Percentiles rank a stretch among this genome's conserved stretches.
These are phyloP conservation scores for Gracilaria gracilis DNA, from an alignment of 23 red algal genomes.

Conservation along the genomic window DNA sequence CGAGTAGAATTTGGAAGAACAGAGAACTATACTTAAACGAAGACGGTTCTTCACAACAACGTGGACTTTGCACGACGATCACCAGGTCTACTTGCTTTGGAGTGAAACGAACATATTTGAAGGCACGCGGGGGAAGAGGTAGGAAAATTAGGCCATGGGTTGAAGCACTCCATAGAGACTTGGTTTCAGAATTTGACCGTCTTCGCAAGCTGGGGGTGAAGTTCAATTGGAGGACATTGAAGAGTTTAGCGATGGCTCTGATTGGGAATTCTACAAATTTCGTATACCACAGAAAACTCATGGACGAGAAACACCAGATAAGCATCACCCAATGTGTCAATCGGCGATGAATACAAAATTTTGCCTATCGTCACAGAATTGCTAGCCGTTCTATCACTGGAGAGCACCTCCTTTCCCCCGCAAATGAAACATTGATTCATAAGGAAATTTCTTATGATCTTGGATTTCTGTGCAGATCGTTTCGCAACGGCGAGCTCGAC, in stretches of 20 bases:
- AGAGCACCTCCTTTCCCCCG: not conserved
- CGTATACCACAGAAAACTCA: no score
- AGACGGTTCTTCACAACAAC: no score
- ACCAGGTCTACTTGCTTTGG: not conserved
- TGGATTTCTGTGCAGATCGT: not conserved
- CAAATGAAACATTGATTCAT: not conserved
- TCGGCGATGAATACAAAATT: not conserved
- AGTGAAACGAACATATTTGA: not conserved
- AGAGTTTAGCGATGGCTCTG: not conserved
- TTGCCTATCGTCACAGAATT: not conserved
- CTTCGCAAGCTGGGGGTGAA: not conserved
- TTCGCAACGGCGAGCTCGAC: not conserved
- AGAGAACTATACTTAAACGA: no score
- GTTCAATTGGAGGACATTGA: not conserved
- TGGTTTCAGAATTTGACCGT: not conserved
- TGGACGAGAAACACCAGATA: not conserved
- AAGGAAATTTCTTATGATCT: constrained; percentile 18
- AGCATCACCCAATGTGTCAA: not conserved
- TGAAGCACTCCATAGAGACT: not conserved
- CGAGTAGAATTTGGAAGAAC: no score
- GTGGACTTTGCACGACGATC: not conserved
- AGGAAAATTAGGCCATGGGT: not conserved
- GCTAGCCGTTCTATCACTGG: constrained; percentile 19
- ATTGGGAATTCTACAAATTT: not conserved
- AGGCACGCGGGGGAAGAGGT: not conserved